Conservation (phyloP, 164 flowering plant genomes). For the Pachysandra terminalis region DNA sequence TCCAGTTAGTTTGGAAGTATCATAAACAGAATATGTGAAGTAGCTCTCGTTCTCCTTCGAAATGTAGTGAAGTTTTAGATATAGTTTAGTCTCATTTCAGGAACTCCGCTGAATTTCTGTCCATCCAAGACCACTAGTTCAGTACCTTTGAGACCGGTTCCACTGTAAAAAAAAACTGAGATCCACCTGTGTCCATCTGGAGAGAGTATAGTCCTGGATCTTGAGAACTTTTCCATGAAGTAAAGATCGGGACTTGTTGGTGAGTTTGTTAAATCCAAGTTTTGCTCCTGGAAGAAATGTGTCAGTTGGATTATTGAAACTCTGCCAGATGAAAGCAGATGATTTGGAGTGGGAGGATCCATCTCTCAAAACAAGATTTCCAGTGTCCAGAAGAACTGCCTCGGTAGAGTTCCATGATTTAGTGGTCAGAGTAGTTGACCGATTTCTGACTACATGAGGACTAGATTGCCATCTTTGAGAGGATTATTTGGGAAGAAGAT, state of each 20-base stretch:
- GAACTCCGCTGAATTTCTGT: not conserved
- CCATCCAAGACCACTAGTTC: constrained; percentile 13
- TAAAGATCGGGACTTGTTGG: constrained; percentile 12
- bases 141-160: not conserved
- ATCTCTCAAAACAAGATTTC: constrained; percentile 14
- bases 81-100: not conserved
- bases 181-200: not conserved
- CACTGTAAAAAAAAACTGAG: not conserved
- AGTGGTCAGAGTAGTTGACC: not conserved
- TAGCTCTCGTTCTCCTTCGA: constrained; percentile 1
- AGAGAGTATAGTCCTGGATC: constrained; percentile 31
- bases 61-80: constrained; percentile 8
- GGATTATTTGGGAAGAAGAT: constrained; percentile 15
- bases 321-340: not conserved
- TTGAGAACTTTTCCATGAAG: constrained; percentile 28
- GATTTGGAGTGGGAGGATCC: not conserved
- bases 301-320: constrained; percentile 31
- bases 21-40: not conserved
- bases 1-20: not conserved
- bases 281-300: constrained; percentile 7
- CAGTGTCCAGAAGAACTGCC: constrained; percentile 20
- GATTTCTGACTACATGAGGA: not conserved
- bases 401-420: not conserved
- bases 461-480: constrained; percentile 9
- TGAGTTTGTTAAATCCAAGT: constrained; percentile 5